These are phyloP conservation scores for Xylaria bambusicola DNA, from an alignment of 495 filamentous ascomycete genomes.

Conservation along the genomic window DNA sequence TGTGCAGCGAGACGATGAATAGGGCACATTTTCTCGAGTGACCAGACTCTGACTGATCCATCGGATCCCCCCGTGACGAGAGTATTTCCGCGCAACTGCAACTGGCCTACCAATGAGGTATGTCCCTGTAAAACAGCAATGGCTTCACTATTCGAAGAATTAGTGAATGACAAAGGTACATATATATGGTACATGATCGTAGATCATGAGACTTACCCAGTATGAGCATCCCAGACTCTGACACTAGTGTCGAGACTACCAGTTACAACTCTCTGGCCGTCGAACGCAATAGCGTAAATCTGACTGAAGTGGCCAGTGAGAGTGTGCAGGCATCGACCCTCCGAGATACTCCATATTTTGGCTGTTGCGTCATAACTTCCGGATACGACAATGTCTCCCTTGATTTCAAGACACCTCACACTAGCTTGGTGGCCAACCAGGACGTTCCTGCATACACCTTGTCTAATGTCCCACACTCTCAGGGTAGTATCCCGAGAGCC, in stretches of 20 bases:
- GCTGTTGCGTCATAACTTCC: slow-evolving; percentile 97
- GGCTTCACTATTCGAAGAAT: slow-evolving; percentile 58
- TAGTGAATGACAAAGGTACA: slow-evolving; percentile 22
- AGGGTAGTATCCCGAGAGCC: slow-evolving; percentile 94
- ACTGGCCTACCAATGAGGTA: slow-evolving; percentile 93
- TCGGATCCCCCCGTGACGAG: slow-evolving; percentile 96
- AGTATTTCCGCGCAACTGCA: slow-evolving; percentile 92
- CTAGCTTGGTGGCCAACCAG: slow-evolving; percentile 95
- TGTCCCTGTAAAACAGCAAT: slow-evolving; percentile 95
- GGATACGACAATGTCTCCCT: slow-evolving; percentile 92
- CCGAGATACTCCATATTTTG: slow-evolving; percentile 94
- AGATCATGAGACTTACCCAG: slow-evolving; percentile 63
- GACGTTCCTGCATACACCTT: slow-evolving; percentile 86
- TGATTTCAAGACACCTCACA: slow-evolving; percentile 92
- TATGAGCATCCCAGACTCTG: slow-evolving; percentile 90
- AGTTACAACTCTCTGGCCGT: slow-evolving; percentile 90
- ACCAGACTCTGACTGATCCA: slow-evolving; percentile 95
- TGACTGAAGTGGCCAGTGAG: slow-evolving; percentile 97
- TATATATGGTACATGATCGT: background rate
- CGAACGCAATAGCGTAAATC: slow-evolving; percentile 97
- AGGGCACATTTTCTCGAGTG: slow-evolving; percentile 79
- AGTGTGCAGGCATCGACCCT: slow-evolving; percentile 86
- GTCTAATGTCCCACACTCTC: slow-evolving; percentile 89
- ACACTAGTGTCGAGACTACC: slow-evolving; percentile 97
- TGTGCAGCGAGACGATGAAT: slow-evolving; percentile 96